Percentiles rank a stretch among this genome's conserved stretches.
Evolutionary conservation across 2,329 filamentous ascomycete genomes (phyloP).

Genomic region (Sarocladiaceae sp.): DNA sequence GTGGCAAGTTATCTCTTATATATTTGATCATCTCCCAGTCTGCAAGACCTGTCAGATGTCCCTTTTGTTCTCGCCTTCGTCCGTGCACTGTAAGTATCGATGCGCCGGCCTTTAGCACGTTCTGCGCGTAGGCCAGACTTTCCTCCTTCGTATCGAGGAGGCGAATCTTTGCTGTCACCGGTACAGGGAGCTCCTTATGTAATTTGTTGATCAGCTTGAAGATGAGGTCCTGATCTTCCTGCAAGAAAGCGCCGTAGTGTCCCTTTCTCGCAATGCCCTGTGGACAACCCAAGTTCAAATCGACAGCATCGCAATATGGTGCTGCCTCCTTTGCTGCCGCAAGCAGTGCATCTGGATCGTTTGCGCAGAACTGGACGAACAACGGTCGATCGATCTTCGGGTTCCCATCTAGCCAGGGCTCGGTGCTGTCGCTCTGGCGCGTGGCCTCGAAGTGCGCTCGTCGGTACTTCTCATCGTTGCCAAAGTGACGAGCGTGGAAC

Average conservation of each 20-base stretch:
- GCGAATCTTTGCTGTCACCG: conserved; percentile 92
- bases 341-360: conserved; percentile 76
- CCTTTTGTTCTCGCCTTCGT: conserved; percentile 84
- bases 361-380: conserved; percentile 95
- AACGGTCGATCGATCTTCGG: conserved; percentile 79
- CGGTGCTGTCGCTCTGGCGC: conserved; percentile 18
- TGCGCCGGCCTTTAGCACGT: conserved; percentile 80
- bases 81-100: conserved; percentile 94
- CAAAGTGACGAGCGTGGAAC: conserved; percentile 89
- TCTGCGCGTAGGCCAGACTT: conserved; percentile 84
- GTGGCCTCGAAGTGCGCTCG: conserved; percentile 75
- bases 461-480: conserved; percentile 71
- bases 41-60: conserved; percentile 87
- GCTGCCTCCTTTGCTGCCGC: conserved; percentile 73
- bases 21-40: conserved; percentile 87
- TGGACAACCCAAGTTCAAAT: conserved; percentile 92
- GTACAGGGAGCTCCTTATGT: conserved; percentile 72
- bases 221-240: conserved; percentile 86
- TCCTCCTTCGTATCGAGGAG: conserved; percentile 82
- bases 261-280: conserved; percentile 92
- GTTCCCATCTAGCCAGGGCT: conserved; percentile 78
- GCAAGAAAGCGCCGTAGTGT: conserved; percentile 89
- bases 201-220: conserved; percentile 79
- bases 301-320: conserved; percentile 90
- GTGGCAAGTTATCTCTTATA: conserved; percentile 75